A percentile compares a stretch with the other conserved stretches of the same genome.
These are phyloP conservation scores for Podaxis pistillaris DNA, from an alignment of 768 basidiomycete species.

Conservation along the genomic window DNA sequence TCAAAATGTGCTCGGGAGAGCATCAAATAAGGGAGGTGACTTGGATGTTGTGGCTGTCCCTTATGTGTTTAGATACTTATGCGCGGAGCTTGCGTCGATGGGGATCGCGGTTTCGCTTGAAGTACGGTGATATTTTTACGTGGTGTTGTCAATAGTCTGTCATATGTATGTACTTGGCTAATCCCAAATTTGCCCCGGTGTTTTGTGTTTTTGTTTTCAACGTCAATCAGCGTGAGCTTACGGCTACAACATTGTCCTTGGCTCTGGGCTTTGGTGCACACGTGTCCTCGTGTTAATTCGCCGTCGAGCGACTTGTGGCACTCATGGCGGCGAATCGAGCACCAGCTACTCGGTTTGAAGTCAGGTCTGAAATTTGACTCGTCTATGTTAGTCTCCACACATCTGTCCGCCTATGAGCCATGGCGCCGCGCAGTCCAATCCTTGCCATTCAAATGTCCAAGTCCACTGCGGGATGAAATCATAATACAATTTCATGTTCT, in stretches of 20 bases:
- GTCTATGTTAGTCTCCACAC: too few species aligned
- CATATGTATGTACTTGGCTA: neutral
- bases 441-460: too few species aligned
- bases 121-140: conserved; percentile 44
- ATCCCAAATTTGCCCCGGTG: neutral
- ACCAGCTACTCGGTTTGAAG: neutral
- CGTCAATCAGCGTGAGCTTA: neutral
- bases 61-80: conserved; percentile 91
- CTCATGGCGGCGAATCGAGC: neutral
- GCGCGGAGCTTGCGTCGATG: conserved; percentile 98
- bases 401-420: too few species aligned
- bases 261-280: too few species aligned
- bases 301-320: neutral
- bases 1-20: conserved; percentile 59
- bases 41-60: conserved; percentile 96
- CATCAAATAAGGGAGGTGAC: conserved; percentile 69
- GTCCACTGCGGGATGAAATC: too few species aligned
- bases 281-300: neutral
- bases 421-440: too few species aligned
- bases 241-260: too few species aligned
- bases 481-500: too few species aligned
- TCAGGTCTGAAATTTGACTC: neutral
- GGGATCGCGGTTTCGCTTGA: conserved; percentile 90
- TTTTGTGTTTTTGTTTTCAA: neutral
- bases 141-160: neutral